A percentile compares a stretch with the other conserved stretches of the same genome.
Evolutionary conservation across 495 filamentous ascomycete species (phyloP).

Genomic region (Penicillium samsonianum): DNA sequence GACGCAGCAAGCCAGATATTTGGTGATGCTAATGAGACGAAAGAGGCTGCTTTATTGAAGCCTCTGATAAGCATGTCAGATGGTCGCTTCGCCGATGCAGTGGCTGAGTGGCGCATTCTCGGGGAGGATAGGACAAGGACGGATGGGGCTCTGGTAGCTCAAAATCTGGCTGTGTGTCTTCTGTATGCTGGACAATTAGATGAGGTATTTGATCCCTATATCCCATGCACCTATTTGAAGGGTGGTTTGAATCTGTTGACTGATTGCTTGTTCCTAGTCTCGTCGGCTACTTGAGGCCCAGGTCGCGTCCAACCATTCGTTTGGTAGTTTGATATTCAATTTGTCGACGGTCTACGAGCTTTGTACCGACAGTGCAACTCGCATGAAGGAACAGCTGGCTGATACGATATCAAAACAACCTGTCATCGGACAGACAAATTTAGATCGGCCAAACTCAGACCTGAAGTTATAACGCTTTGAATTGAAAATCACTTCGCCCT

Average conservation of each 20-base stretch:
- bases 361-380: slow-evolving; percentile 71
- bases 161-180: slow-evolving; percentile 81
- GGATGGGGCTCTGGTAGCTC: slow-evolving; percentile 56
- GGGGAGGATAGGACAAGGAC: slow-evolving; percentile 34
- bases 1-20: slow-evolving; percentile 59
- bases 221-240: neutral
- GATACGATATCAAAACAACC: slow-evolving; percentile 63
- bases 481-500: slow-evolving; percentile 13
- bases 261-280: slow-evolving; percentile 39
- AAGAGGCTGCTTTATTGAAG: slow-evolving; percentile 45
- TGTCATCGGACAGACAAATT: slow-evolving; percentile 49
- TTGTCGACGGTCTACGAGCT: slow-evolving; percentile 90
- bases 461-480: slow-evolving; percentile 67
- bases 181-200: slow-evolving; percentile 76
- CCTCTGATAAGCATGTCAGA: slow-evolving; percentile 79
- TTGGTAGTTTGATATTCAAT: slow-evolving; percentile 82
- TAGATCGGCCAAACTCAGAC: slow-evolving; percentile 71
- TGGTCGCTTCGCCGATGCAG: slow-evolving; percentile 65
- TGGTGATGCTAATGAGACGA: slow-evolving; percentile 22
- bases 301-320: slow-evolving; percentile 60
- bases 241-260: slow-evolving; percentile 10
- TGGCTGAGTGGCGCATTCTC: slow-evolving; percentile 62
- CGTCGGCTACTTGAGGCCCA: slow-evolving; percentile 63
- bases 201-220: slow-evolving; percentile 57
- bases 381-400: slow-evolving; percentile 67